Base-by-base conservation (phyloP, 2,329 filamentous ascomycete species). In the Hymenoscyphus occultus region DNA sequence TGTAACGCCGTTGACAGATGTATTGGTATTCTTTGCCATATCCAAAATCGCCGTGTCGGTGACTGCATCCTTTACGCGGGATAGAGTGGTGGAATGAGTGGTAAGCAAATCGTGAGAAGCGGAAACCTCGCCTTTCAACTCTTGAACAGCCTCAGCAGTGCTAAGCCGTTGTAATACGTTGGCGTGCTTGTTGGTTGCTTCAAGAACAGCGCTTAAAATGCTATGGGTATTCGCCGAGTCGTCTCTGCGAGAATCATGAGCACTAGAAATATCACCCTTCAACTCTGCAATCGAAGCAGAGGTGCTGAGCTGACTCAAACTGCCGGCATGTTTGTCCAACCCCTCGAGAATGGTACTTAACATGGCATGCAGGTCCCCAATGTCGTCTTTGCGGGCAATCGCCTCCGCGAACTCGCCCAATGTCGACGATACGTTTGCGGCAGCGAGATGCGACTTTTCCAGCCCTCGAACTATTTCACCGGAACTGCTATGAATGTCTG, bases 401-500 rank as follows among this genome's bases (percentile, higher is more conserved):
- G 51, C 22, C 10, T 56, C 51, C 14, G 12, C 6, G 10, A 62
- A 5, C 7, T 56, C 31, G 10, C 22, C n/a, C 10, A 62, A 39
- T 16, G 60, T 22, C 22, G 45, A 56, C 3, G 60, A 56, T 16
- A 56, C n/a, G 31, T 19, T 42, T 42, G n/a, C 48, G 22, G 60
- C 60, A 16, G 48, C 45, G 6, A 22, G 14, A 31, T 22, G 51
- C 9, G 51, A 45, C 7, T 40, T 40, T 32, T 39, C 22, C 9
- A 62, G 35, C 6, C 32, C 22, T 57, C 48, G 22, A 16, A 16
- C 13, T 16, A 62, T 62, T 39, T 62, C 60, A 62, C 32, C 31
- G n/a, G 60, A 62, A 16, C 14, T 57, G 5, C 32, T 19, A 39
- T 56, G 31, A 14, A 62, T 19, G 10, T 57, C 35, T 12, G 31